Conservation (phyloP, 1,284 basidiomycete genomes). For the Cutaneotrichosporon spelunceum region DNA sequence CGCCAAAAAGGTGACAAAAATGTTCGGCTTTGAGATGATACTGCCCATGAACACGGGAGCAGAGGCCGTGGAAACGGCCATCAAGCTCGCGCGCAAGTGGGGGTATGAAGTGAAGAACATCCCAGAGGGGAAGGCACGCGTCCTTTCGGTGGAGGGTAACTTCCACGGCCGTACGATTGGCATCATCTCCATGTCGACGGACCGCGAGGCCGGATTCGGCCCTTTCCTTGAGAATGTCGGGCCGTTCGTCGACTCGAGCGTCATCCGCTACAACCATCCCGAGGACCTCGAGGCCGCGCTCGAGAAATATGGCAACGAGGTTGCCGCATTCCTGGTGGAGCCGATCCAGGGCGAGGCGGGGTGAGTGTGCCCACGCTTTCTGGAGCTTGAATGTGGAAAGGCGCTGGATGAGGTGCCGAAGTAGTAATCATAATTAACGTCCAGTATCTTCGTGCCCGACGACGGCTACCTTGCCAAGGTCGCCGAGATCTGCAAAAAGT, state of each 20-base stretch:
- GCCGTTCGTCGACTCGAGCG: constrained; percentile 57
- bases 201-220: constrained; percentile 89
- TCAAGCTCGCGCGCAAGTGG: constrained; percentile 83
- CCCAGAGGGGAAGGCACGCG: constrained; percentile 74
- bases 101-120: constrained; percentile 82
- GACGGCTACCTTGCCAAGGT: constrained; percentile 77
- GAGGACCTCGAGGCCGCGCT: constrained; percentile 80
- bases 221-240: constrained; percentile 86
- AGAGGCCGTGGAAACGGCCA: constrained; percentile 89
- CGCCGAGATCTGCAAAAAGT: constrained; percentile 80
- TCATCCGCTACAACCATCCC: constrained; percentile 76
- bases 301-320: constrained; percentile 73
- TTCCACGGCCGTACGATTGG: constrained; percentile 95
- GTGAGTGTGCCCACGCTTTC: no score
- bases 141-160: constrained; percentile 85
- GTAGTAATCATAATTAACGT: no score
- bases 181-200: constrained; percentile 91
- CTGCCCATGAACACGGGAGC: constrained; percentile 99
- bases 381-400: no score
- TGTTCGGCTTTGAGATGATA: constrained; percentile 90
- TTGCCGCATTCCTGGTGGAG: constrained; percentile 92
- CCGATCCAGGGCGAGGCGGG: constrained; percentile 99
- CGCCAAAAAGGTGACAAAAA: constrained; percentile 75
- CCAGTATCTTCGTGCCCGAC: constrained; percentile 91
- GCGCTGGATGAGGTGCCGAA: no score